phyloP scores from a whole-genome alignment of 306 rosid genomes.

The Rosa multiflora region DNA sequence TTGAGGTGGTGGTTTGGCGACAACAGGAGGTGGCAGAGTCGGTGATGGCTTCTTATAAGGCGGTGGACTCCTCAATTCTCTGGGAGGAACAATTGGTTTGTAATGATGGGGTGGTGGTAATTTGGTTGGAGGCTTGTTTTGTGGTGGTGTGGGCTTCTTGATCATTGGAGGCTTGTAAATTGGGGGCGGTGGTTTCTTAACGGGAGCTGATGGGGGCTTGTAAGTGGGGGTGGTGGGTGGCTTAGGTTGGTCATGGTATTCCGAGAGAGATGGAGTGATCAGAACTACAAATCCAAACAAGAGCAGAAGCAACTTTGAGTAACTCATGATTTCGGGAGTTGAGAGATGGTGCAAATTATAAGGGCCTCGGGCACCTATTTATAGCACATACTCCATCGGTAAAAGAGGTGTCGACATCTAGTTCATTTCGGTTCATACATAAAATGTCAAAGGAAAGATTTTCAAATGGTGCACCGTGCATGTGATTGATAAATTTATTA shows the following conservation, averaged over 20 bases:
- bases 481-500: too few relatives aligned
- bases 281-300: conserved; percentile 11
- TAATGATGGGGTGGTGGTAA: conserved; percentile 6
- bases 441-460: too few relatives aligned
- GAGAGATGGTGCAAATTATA: not conserved
- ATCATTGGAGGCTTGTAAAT: not conserved
- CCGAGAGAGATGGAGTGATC: conserved; percentile 12
- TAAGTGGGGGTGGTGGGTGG: conserved; percentile 1
- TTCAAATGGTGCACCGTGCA: too few relatives aligned
- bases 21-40: not conserved
- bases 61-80: not conserved
- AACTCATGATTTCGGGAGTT: not conserved
- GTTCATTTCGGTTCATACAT: too few relatives aligned
- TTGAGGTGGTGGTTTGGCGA: not conserved
- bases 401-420: too few relatives aligned
- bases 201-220: not conserved
- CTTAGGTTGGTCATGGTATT: not conserved
- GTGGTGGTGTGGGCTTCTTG: not conserved
- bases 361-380: not conserved
- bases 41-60: conserved; percentile 5
- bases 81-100: not conserved
- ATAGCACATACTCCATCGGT: too few relatives aligned
- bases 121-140: not conserved
- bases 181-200: not conserved
- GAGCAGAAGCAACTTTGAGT: conserved; percentile 7